Evolutionary conservation across 2,329 filamentous ascomycete species (phyloP).

Genomic region (Aspergillus udagawae): DNA sequence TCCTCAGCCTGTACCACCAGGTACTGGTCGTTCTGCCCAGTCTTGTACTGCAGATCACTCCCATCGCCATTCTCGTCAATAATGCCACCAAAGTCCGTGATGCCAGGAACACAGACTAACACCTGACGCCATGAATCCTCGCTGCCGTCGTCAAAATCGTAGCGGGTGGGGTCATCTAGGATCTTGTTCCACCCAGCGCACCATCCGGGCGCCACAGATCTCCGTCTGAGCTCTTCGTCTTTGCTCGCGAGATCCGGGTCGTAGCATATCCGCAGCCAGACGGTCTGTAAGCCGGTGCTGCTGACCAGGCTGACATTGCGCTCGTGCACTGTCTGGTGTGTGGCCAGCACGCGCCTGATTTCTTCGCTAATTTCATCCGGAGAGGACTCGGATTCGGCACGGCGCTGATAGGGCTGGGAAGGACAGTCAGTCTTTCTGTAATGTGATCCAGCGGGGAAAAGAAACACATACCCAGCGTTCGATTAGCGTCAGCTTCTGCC

Average conservation of each 20-base stretch:
- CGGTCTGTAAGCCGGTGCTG: not conserved
- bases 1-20: not conserved
- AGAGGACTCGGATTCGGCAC: not conserved
- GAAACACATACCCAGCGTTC: not conserved
- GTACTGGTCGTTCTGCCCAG: not conserved
- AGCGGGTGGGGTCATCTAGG: not conserved
- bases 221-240: not conserved
- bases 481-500: slow-evolving; percentile 1
- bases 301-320: not conserved
- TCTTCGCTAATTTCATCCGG: not conserved
- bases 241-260: not conserved
- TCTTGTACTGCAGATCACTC: not conserved
- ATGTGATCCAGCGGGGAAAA: too few relatives aligned
- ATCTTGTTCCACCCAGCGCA: not conserved
- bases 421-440: not conserved
- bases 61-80: not conserved
- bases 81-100: not conserved
- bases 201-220: not conserved
- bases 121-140: not conserved
- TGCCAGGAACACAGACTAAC: not conserved
- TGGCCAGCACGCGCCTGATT: not conserved
- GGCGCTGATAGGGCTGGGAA: not conserved
- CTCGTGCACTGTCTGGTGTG: not conserved
- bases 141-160: not conserved
- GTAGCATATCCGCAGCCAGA: slow-evolving; percentile 5